Evolutionary conservation across 2,329 filamentous ascomycete genomes (phyloP), one percentile per base, ranked within the genome.

Genomic region (Cryphonectria naterciae): DNA sequence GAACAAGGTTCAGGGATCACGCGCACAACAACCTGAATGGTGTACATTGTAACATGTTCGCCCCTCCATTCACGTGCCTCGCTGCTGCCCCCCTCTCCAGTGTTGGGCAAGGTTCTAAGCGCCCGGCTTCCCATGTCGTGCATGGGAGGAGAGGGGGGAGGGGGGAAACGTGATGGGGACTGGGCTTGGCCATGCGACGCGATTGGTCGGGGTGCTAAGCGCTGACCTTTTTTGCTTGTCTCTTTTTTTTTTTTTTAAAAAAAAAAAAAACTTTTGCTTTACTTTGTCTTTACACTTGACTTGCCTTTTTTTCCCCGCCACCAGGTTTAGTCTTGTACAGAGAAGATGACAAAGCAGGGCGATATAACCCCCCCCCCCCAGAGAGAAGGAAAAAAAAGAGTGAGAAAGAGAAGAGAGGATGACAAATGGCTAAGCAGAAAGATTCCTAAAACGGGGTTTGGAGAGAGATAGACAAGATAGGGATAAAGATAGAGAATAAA

Each of bases 41-140:
- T 17, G 43, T 46, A 19, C 46, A 49, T 49, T 49, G 43, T 5
- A 49, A 49, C 46, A 49, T n/a, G 46, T n/a, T n/a, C 46, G 19
- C 46, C 19, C 46, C 6, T 22, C 46, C 46, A n/a, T 22, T 49
- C 46, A 49, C 46, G 46, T 49, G 46, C 46, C 22, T 49, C 46
- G 46, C 46, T 22, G 43, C 17, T 22, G 43, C 37, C 56, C 15
- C 62, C 52, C 32, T 4, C 4, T 39, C 37, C 32, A 32, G 32
- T 32, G 32, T 39, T 61, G 58, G 17, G 35, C 56, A 56, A 28
- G 41, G 62, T 62, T 37, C 65, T 72, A 72, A 72, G 70, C 70
- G 70, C 70, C 70, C 67, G 67, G 67, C 63, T 69, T 69, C 70
- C 70, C 70, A 69, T 72, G 70, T 72, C 70, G 70, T 72, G 70